Base-by-base conservation (phyloP, 2,329 filamentous ascomycete genomes). In the Alternaria sp. region DNA sequence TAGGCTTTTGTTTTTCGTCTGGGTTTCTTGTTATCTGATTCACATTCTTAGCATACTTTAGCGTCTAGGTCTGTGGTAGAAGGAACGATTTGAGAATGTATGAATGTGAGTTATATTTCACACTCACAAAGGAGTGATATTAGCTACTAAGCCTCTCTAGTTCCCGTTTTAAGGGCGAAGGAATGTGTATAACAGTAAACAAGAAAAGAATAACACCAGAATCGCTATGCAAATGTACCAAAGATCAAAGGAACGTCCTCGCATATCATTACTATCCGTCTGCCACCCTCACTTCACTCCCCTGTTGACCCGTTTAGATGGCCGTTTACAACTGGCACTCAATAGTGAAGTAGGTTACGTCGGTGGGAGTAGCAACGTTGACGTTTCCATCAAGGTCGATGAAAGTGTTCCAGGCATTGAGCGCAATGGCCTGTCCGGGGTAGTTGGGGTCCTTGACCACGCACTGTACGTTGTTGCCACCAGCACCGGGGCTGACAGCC, bases 351-450 rank as follows among this genome's bases (percentile, higher is more conserved):
- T 20, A 22, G 28, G 45, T 49, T 9, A 49, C 45, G 7, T 49
- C 45, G 12, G 12, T 34, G 1, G 28, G 28, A 3, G 16, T 34
- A 10, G 45, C 45, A 22, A 28, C 45, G 2, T 54, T 27, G 14
- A 34, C 11, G 14, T 56, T 38, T 3, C 59, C 62, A 48, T 68
- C 64, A 16, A 68, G 45, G 32, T 67, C 59, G n/a, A 62, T 36
- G 50, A 60, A 67, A 5, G 66, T 68, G 40, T 53, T 58, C 55
- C 34, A 34, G 18, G 60, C 59, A n/a, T 62, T 66, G 45, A 68
- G 40, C 14, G 27, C 11, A 2, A 34, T 12, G 12, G 25, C 30
- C 5, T 30, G 44, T 25, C 6, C 50, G 8, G 30, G 27, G 14
- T 22, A n/a, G n/a, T 46, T 45, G 12, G 54, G 59, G 36, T 58